These are phyloP conservation scores for Nicotiana knightiana DNA, from an alignment of 257 asterid genomes.

Conservation along the genomic window DNA sequence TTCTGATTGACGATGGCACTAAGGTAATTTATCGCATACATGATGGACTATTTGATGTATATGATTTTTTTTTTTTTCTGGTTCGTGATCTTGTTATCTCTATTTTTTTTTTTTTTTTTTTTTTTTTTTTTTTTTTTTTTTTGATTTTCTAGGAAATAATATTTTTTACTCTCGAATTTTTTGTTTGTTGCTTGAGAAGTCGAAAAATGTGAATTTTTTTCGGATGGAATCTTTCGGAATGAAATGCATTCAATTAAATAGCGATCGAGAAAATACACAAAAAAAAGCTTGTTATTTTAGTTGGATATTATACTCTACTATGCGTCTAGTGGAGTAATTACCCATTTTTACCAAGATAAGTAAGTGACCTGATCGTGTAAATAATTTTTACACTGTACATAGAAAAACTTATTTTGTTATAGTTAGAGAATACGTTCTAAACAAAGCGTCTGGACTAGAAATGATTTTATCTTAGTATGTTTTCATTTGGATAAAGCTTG, in stretches of 20 bases:
- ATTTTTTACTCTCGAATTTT: not conserved
- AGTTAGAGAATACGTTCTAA: too few species aligned
- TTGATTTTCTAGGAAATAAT: not conserved
- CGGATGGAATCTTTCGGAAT: not conserved
- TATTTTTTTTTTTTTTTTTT: not conserved
- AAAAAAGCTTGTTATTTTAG: not conserved
- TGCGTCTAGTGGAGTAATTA: too few species aligned
- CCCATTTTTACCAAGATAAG: too few species aligned
- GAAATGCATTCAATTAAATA: not conserved
- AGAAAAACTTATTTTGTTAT: too few species aligned
- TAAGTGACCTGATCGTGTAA: too few species aligned
- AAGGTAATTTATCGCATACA: conserved; percentile 34
- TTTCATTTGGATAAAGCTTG: too few species aligned
- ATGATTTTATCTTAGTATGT: too few species aligned
- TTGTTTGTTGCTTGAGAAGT: not conserved
- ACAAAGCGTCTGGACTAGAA: too few species aligned
- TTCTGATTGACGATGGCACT: conserved; percentile 50
- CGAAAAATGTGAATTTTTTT: not conserved
- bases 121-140: too few species aligned
- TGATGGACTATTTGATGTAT: not conserved
- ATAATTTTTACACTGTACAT: too few species aligned
- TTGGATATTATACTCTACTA: not conserved
- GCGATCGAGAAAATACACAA: not conserved
- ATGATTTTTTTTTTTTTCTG: not conserved
- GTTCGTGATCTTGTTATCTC: not conserved